Evolutionary conservation across 805 yeast genomes (phyloP), one percentile per base, ranked within the genome.

Genomic region (Ogataea chonburiensis): DNA sequence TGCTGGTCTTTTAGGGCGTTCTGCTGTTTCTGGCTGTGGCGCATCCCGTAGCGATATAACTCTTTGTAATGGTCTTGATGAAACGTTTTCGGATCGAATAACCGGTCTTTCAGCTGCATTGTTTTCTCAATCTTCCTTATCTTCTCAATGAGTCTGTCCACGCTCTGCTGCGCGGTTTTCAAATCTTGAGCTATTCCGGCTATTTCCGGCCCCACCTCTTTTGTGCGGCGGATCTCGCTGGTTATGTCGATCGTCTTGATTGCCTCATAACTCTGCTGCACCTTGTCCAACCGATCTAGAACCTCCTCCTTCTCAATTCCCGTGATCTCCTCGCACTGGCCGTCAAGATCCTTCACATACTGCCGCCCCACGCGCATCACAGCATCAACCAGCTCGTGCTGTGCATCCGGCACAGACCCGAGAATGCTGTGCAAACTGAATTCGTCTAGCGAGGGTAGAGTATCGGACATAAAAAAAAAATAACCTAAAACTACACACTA

Each of bases 41-140:
- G 36, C 58, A 52, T 53, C 7, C 50, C 63, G 38, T 44, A 50
- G 7, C 48, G 52, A 38, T 61, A 66, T 14, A 74, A 43, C 4
- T 56, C 52, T 4, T 70, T 69, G 49, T 70, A 74, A 45, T 73
- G 78, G 12, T 50, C 51, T 39, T 60, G 56, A 50, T 71, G 70
- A 2, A 69, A 59, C 6, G 66, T 58, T 14, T 60, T 56, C 4
- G 54, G 40, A 10, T 58, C 50, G 17, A 66, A 56, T 11, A 70
- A 50, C 26, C 70, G 53, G 19, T 64, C 69, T 21, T 60, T 57
- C 7, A 44, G 37, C 0, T 70, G 65, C 32, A 73, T 43, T 16
- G 47, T 47, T 7, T 46, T 23, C 40, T 73, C 77, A 7, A 69
- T 45, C 12, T 37, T 44, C 21, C 55, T 51, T 21, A 69, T 40